Evolutionary conservation across 2,329 filamentous ascomycete species (phyloP).

Genomic region (Fusarium sp.): DNA sequence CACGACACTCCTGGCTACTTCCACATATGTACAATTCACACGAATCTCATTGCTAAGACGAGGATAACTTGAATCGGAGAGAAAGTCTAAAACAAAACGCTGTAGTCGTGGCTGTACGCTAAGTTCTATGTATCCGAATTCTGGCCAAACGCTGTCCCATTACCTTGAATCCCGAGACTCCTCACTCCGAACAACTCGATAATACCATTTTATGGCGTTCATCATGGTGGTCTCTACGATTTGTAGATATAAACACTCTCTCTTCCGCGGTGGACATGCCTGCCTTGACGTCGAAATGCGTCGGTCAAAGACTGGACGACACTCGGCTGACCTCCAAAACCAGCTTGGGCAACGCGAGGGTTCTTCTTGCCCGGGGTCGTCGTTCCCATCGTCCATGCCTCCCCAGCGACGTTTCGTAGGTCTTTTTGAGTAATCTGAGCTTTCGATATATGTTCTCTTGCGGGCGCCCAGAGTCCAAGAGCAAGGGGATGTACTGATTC

Average conservation of each 20-base stretch:
- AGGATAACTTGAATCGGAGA: fast-evolving
- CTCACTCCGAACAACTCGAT: no score
- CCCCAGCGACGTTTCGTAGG: neutral
- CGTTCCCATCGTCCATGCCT: no score
- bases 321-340: neutral
- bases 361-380: neutral
- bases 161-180: no score
- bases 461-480: neutral
- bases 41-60: no score
- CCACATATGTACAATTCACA: no score
- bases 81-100: neutral
- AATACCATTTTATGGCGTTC: no score
- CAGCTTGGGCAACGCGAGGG: neutral
- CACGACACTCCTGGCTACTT: no score
- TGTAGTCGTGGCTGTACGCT: neutral
- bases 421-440: no score
- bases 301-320: neutral
- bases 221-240: no score
- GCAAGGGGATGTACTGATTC: neutral
- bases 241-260: neutral
- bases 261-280: fast-evolving
- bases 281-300: fast-evolving
- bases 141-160: neutral
- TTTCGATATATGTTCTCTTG: neutral
- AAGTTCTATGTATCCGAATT: neutral